Evolutionary conservation across 805 yeast genomes (phyloP), one percentile per base, ranked within the genome.

Genomic region (Candida silvicultrix): DNA sequence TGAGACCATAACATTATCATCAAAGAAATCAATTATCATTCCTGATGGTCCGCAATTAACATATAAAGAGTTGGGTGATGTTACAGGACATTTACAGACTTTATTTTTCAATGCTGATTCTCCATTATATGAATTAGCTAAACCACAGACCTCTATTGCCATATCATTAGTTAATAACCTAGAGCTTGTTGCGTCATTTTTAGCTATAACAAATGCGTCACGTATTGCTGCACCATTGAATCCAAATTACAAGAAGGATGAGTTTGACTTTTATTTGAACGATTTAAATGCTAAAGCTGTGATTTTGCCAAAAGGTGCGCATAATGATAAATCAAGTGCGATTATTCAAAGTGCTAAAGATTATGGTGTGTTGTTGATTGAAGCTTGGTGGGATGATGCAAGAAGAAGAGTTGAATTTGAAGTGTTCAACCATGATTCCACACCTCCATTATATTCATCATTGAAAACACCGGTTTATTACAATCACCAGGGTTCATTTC

Each of bases 191-290:
- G 71, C 73, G 10, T 65, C 77, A 2, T 83, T 81, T 57, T 60
- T 83, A 20, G 83, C 81, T 2, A 67, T 74, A 22, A 76, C 86
- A 2, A 72, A 75, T 50, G 71, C 77, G 25, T 75, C 79, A 1
- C 68, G 75, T 52, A 68, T 83, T 40, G 85, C 84, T 19, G 85
- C 88, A 2, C 90, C 90, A 14, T 66, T 83, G 58, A 84, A 83
- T 55, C 76, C 87, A 15, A 71, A 72, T 45, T 82, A 81, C 60
- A 80, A 75, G 55, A 74, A 77, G 53, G 53, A 64, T 31, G 90
- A 83, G 62, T 78, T 81, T 58, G 80, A 78, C 55, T 80, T 81
- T 60, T 83, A 82, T 58, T 64, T 84, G 41, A 75, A 71, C 38
- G 89, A 83, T 56, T 64, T 83, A 52, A 66, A 75, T 53, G 73